Percentiles rank a stretch among this genome's conserved stretches.
phyloP scores from a whole-genome alignment of 148 eudicot species.

The Agrostemma githago region DNA sequence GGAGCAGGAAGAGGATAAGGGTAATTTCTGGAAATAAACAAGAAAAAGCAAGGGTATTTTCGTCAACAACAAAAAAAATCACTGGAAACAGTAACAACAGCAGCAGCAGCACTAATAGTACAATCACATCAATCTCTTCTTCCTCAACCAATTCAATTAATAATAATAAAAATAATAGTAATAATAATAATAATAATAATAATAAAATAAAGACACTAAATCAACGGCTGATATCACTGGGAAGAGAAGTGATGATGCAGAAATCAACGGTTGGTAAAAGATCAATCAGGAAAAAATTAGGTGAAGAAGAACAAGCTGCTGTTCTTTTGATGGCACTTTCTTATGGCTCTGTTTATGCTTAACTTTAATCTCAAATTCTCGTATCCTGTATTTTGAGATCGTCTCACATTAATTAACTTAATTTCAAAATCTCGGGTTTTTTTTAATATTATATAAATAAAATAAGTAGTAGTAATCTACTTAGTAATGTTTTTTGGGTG shows the following conservation, averaged over 20 bases:
- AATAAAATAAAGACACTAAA: conserved; percentile 27
- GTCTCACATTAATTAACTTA: too few relatives aligned
- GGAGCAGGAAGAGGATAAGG: conserved; percentile 84
- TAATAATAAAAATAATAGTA: conserved; percentile 17
- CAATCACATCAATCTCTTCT: conserved; percentile 19
- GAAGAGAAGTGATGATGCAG: conserved; percentile 58
- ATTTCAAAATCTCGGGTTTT: background rate
- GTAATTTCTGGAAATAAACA: conserved; percentile 37
- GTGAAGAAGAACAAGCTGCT: conserved; percentile 89
- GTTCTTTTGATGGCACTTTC: conserved; percentile 77
- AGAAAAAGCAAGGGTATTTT: conserved; percentile 62
- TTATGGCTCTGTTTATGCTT: conserved; percentile 73
- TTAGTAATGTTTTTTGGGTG: background rate
- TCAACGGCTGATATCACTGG: conserved; percentile 53
- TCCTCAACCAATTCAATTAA: background rate
- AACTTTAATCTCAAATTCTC: background rate
- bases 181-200: conserved; percentile 12
- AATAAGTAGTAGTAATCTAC: background rate
- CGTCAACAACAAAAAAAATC: conserved; percentile 40
- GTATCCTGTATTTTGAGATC: background rate
- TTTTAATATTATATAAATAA: conserved; percentile 4
- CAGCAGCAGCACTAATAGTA: conserved; percentile 14
- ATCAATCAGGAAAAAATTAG: conserved; percentile 41
- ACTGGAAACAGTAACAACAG: conserved; percentile 12
- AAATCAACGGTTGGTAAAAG: conserved; percentile 55